Base-by-base conservation (phyloP, 345 rosid genomes). In the Populus deltoides region DNA sequence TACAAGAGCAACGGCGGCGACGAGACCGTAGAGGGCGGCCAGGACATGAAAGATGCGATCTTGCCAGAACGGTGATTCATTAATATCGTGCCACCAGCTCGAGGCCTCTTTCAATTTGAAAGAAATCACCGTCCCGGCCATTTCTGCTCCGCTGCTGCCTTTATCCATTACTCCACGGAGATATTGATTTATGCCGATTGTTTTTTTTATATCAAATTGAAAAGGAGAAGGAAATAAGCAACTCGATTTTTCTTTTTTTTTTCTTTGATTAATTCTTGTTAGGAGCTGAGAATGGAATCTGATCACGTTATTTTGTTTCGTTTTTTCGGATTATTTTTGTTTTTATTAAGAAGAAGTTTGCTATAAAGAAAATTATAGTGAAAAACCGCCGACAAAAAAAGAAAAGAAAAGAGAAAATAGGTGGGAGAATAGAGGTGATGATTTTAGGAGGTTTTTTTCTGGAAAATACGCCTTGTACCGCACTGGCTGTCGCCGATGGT, bases 41-140 rank as follows among this genome's bases (percentile, higher is more conserved):
- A 92, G 98, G 29, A 65, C 49, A 81, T 89, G 92, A 73, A 94
- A 94, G 84, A 91, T 85, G 78, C 94, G 93, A 85, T 91, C 96
- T 86, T 94, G 98, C 97, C 98, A 94, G 45, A 86, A 49, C 77
- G 81, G 79, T 22, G 97, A 94, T 45, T 86, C 82, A 33, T 94
- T 92, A 10, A 91, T 78, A 41, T 87, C 86, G 1, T 91, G 79
- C 98, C 98, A 94, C 96, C 93, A 92, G 79, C 43, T 85, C 83
- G 83, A 79, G 61, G 92, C 90, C 57, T 86, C 90, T 77, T 80
- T 86, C 74, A 88, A 83, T 59, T 77, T 77, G 62, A 73, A 85
- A 53, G 91, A 87, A 22, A 76, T 51, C 39, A 82, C 86, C 72
- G 87, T 83, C 83, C 75, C 81, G 69, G 77, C 73, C n/a, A 73